Conservation (phyloP, 2,329 filamentous ascomycete species). For the Phialophora chinensis region DNA sequence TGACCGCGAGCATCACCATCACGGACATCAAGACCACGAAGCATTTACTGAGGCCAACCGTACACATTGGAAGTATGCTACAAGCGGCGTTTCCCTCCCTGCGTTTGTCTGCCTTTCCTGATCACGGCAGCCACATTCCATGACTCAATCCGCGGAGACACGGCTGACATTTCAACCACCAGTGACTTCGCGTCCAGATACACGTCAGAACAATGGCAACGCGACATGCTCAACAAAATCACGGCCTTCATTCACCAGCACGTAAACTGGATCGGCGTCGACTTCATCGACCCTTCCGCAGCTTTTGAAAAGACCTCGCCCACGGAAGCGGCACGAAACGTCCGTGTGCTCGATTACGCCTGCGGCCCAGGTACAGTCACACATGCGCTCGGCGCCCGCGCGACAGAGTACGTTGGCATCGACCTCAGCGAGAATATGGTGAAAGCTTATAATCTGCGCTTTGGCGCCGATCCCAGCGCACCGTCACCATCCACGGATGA, state of each 20-base stretch:
- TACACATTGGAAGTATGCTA: conserved; percentile 38
- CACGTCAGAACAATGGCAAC: conserved; percentile 35
- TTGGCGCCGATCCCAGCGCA: conserved; percentile 48
- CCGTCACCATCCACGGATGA: conserved; percentile 55
- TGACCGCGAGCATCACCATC: conserved; percentile 18
- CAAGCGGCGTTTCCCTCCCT: background rate
- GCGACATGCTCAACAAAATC: conserved; percentile 36
- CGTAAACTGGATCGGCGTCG: conserved; percentile 37
- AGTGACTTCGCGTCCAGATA: conserved; percentile 37
- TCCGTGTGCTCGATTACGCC: conserved; percentile 71
- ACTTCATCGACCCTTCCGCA: conserved; percentile 31
- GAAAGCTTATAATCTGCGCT: conserved; percentile 67
- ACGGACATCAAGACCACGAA: conserved; percentile 20
- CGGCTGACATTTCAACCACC: conserved; percentile 12
- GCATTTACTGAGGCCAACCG: conserved; percentile 37
- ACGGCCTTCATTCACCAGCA: conserved; percentile 36
- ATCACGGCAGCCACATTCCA: background rate
- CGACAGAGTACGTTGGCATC: conserved; percentile 68
- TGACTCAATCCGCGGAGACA: background rate
- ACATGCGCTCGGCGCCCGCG: conserved; percentile 64
- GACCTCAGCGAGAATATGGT: conserved; percentile 77
- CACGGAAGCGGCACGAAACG: background rate
- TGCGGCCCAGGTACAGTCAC: conserved; percentile 68
- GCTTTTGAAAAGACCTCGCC: conserved; percentile 23
- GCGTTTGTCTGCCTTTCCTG: background rate